Evolutionary conservation across 108 stramenopile species (phyloP), one percentile per base, ranked within the genome.

Genomic region (Nitzschia sp.): DNA sequence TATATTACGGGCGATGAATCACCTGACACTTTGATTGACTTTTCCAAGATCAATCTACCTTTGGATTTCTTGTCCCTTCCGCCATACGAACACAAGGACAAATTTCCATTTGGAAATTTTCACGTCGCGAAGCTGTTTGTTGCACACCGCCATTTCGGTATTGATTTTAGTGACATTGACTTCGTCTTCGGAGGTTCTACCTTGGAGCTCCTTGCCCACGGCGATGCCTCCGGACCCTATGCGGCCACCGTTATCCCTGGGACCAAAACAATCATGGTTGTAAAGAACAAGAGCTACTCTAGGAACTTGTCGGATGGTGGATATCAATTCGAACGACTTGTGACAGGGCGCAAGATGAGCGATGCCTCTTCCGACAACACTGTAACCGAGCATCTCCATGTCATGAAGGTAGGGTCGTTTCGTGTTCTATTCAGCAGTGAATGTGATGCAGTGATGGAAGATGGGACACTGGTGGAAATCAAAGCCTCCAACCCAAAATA

Each of bases 171-270:
- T 0, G 26, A 29, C 7, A 41, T 67, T n/a, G 73, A 69, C 48
- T 74, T 74, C 41, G 20, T 21, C 9, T 74, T 74, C 48, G 73
- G 73, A 7, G 66, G 73, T 12, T 74, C 73, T 12, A 69, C 73
- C 11, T 26, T 74, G 43, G 56, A 57, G 1, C 48, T 67, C 51
- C 41, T 74, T 25, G 66, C 73, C 14, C 51, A 2, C 20, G 9
- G 43, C 7, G 26, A 54, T 29, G 57, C n/a, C 17, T 2, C 39
- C 25, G 42, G 29, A 21, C 17, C 37, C 0, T 72, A 54, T 25
- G n/a, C 55, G 0, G 71, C 40, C 0, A 42, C 42, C 11, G 29
- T 29, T 3, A 25, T 72, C 10, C 55, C 61, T 29, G 56, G 57
- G 7, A 74, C 73, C 0, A 40, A 58, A 17, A 51, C 54, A 0